These are phyloP conservation scores for Phascolomyces articulosus DNA, from an alignment of 371 early-diverging fungal genomes.

Conservation along the genomic window DNA sequence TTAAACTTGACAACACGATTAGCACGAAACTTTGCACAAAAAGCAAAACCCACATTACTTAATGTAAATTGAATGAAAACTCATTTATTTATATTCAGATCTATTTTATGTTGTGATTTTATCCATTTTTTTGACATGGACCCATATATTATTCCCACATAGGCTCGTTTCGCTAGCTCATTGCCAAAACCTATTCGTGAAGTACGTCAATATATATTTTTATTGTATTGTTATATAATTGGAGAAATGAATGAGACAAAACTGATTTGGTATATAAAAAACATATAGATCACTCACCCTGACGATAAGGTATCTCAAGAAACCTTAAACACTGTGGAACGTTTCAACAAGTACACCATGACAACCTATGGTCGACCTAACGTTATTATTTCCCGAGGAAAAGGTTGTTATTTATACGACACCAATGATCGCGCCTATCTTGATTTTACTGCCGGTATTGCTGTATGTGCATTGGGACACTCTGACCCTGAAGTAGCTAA, in stretches of 20 bases:
- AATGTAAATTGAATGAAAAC: background rate
- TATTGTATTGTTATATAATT: too few species aligned
- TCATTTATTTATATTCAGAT: background rate
- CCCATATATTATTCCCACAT: background rate
- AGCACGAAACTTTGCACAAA: constrained; percentile 1
- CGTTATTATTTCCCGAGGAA: constrained; percentile 71
- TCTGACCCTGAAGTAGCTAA: constrained; percentile 70
- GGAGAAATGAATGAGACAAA: too few species aligned
- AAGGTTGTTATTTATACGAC: constrained; percentile 81
- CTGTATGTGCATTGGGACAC: constrained; percentile 91
- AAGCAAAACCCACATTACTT: background rate
- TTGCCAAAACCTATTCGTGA: constrained; percentile 16
- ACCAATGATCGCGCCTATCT: constrained; percentile 72
- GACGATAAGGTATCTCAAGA: constrained; percentile 44
- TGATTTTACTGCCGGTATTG: constrained; percentile 90
- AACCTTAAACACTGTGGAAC: constrained; percentile 42
- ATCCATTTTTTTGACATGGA: background rate
- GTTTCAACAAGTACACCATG: constrained; percentile 59
- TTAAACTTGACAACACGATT: constrained; percentile 1
- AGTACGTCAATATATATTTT: background rate
- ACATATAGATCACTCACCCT: constrained; percentile 53
- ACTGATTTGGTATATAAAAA: too few species aligned
- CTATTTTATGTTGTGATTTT: background rate
- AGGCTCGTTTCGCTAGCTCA: constrained; percentile 12
- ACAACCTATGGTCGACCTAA: constrained; percentile 70